Evolutionary conservation across 2,329 filamentous ascomycete species (phyloP), one percentile per base, ranked within the genome.

Genomic region (Neocucurbitaria cava): DNA sequence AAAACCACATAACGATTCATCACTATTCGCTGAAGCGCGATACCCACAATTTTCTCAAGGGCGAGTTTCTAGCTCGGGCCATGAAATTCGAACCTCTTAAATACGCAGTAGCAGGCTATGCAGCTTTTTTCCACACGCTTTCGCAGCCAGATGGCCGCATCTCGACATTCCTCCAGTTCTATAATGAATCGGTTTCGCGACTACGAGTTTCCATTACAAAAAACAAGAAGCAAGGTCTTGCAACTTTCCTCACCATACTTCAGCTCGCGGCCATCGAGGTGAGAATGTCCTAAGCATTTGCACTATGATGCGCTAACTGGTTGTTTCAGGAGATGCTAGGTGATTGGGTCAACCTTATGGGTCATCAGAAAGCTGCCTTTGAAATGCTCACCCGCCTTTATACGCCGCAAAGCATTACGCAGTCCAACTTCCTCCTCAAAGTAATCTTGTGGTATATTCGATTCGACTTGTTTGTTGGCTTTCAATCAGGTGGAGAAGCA

Each of bases 261-360:
- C 93, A 98, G 68, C 84, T 98, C 45, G 92, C 93, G 50, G 96
- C 91, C 3, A 95, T 97, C 51, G 95, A 99, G 85, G 92, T 96
- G 81, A 69, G 80, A 60, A 17, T 26, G 10, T 26, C 33, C 28
- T 43, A 18, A 18, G 18, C 15, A 10, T 5, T 13, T n/a, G 4
- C 15, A 13, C 1, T 8, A 31, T 10, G 6, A 7, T 31, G 20
- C 23, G 44, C 63, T 66, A 38, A 66, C 45, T 46, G 44, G 50
- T 44, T 18, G 51, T 46, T 23, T 46, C 67, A 96, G 92, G 95
- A 98, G 77, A 96, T 92, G 67, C 83, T 98, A 41, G 95, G 95
- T 11, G 95, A 99, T 72, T 98, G 92, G 92, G 87, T 96, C 48
- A 97, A 96, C 67, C 81, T 98, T 15, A 89, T 95, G 76, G 91